Evolutionary conservation across 2,329 filamentous ascomycete species (phyloP), one percentile per base, ranked within the genome.

Genomic region (Pseudocercospora vitis): DNA sequence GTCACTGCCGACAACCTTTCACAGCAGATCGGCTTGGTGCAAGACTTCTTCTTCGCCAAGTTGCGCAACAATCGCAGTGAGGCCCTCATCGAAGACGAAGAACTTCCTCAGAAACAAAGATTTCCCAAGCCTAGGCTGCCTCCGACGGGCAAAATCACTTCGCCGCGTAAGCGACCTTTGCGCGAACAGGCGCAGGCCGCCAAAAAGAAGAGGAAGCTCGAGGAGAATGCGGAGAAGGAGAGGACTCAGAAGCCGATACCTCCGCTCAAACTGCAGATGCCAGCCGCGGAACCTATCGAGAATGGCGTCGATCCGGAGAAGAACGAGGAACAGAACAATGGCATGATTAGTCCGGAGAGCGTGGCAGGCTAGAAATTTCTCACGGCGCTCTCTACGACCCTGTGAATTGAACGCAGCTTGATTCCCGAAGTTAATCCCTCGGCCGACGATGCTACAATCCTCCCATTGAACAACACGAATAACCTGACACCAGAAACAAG

Each of bases 11-110:
- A 95, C 57, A 90, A 83, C 62, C 81, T 96, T 48, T 78, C 86
- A 48, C 80, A 82, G 39, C 86, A 97, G 68, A 90, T 97, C 62
- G 91, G 91, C 3, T 80, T 99, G 51, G 85, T 95, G 53, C 89
- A 89, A 71, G 87, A 89, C 65, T 99, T 95, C 80, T 96, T 97
- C 77, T 83, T 90, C 55, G 85, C 85, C 64, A 96, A 95, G 72
- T 77, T 99, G 53, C 88, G 90, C 65, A 87, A 89, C 52, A 94
- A 91, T 70, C 82, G 83, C 69, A 86, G 92, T 65, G 83, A 91
- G 69, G 85, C 90, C 37, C 80, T 99, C 61, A 78, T 95, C 48
- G 94, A 99, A 75, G 94, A 99, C 73, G 89, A 97, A 68, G 92
- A 99, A 63, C 77, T 99, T 19, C 94, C 95, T 12, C 83, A 86